Conservation (phyloP, 208 protist genomes). For the Tetramitus jugosus region DNA sequence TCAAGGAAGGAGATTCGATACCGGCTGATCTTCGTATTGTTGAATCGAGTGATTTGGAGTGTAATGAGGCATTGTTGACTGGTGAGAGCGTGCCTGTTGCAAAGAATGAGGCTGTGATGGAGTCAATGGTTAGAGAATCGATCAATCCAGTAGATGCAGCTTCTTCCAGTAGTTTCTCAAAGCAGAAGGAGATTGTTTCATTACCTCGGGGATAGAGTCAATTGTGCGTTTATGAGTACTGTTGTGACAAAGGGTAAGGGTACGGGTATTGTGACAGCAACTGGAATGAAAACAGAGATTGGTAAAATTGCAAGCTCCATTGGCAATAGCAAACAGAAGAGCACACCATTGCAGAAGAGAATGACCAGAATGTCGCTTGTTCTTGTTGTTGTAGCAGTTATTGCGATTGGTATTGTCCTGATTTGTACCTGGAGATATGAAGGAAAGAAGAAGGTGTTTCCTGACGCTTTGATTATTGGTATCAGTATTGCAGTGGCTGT, state of each 20-base stretch:
- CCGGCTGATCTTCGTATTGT: conserved; percentile 22
- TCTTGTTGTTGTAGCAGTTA: conserved; percentile 29
- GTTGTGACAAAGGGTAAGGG: conserved; percentile 66
- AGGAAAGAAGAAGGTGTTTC: conserved; percentile 53
- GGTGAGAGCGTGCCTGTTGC: conserved; percentile 54
- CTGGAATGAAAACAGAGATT: conserved; percentile 69
- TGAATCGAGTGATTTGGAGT: neutral
- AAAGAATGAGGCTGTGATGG: conserved; percentile 32
- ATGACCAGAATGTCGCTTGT: conserved; percentile 77
- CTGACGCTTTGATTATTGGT: conserved; percentile 57
- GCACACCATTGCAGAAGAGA: conserved; percentile 59
- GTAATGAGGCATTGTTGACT: conserved; percentile 20
- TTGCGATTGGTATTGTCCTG: neutral
- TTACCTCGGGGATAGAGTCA: conserved; percentile 73
- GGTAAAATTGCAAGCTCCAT: conserved; percentile 67
- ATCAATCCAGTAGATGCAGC: conserved; percentile 51
- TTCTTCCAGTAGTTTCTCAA: conserved; percentile 47
- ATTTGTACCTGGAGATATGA: neutral
- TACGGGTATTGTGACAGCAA: conserved; percentile 59
- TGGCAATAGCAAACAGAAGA: conserved; percentile 33
- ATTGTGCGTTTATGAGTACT: conserved; percentile 74
- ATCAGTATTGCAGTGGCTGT: conserved; percentile 72
- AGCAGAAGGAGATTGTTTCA: conserved; percentile 53
- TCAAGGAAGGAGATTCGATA: conserved; percentile 66
- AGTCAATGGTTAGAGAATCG: conserved; percentile 52